Conservation (phyloP, 257 asterid species). For the Solanum gracilifrons region DNA sequence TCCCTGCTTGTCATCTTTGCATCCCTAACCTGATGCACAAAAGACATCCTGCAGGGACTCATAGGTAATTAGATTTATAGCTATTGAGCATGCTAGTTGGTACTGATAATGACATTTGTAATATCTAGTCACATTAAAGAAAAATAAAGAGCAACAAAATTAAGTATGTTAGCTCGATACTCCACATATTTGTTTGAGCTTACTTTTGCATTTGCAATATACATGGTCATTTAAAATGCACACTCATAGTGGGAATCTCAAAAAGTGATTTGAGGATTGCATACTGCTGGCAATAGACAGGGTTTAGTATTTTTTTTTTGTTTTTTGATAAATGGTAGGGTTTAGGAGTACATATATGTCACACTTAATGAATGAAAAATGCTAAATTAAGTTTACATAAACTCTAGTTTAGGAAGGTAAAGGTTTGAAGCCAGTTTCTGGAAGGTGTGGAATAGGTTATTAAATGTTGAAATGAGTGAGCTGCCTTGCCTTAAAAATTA, state of each 20-base stretch:
- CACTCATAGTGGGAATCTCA: neutral
- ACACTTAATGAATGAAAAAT: neutral
- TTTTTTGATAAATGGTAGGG: neutral
- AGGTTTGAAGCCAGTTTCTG: neutral
- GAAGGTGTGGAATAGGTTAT: neutral
- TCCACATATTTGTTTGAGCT: neutral
- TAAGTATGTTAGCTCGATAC: neutral
- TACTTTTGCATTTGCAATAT: neutral
- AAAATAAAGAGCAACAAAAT: neutral
- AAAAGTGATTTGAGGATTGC: neutral
- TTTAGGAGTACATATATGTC: neutral
- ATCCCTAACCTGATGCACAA: neutral
- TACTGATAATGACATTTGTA: neutral
- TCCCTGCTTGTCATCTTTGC: neutral
- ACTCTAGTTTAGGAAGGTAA: neutral
- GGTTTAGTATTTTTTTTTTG: neutral
- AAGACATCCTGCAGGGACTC: neutral
- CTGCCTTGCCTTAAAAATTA: neutral
- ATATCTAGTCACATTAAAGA: neutral
- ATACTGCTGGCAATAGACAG: neutral
- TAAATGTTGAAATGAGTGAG: neutral
- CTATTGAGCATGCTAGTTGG: neutral
- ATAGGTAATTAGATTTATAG: neutral
- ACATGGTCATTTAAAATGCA: neutral
- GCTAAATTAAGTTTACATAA: neutral